phyloP scores from a whole-genome alignment of 352 stramenopile species.

The Pythium folliculosum region DNA sequence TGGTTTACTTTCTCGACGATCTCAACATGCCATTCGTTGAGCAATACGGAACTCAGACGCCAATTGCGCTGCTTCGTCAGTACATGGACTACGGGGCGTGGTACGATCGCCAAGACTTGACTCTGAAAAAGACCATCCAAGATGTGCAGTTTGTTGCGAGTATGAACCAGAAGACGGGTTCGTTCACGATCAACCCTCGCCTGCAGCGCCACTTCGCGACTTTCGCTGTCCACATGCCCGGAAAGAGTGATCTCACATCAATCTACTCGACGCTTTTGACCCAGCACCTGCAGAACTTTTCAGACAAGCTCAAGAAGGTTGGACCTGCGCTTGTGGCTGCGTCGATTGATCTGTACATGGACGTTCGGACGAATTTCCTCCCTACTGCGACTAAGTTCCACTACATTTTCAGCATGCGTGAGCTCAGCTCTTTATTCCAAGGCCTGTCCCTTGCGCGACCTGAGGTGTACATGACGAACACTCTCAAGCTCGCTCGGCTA shows the following conservation, averaged over 20 bases:
- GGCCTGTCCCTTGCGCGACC: constrained; percentile 71
- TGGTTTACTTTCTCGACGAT: constrained; percentile 92
- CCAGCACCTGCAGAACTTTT: constrained; percentile 71
- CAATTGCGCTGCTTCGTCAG: constrained; percentile 87
- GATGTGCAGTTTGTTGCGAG: constrained; percentile 86
- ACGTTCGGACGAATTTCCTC: constrained; percentile 79
- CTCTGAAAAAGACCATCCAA: constrained; percentile 86
- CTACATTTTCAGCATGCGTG: constrained; percentile 93
- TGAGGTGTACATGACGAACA: constrained; percentile 58
- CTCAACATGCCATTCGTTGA: constrained; percentile 90
- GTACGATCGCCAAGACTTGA: constrained; percentile 89
- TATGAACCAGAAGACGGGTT: constrained; percentile 93
- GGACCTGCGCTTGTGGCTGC: constrained; percentile 66
- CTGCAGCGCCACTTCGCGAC: constrained; percentile 90
- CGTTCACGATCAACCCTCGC: constrained; percentile 85
- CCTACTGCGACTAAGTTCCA: constrained; percentile 92
- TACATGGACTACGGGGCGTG: constrained; percentile 92
- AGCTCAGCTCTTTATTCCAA: constrained; percentile 88
- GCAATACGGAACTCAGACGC: constrained; percentile 89
- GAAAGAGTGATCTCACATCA: constrained; percentile 54
- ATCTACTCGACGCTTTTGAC: constrained; percentile 75
- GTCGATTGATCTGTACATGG: constrained; percentile 80
- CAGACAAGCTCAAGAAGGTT: constrained; percentile 79
- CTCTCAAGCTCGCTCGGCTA: constrained; percentile 71
- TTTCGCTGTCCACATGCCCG: constrained; percentile 70